Percentiles rank a stretch among this genome's conserved stretches.
Evolutionary conservation across 768 basidiomycete genomes (phyloP).

Genomic region (Coprinopsis strossmayeri): DNA sequence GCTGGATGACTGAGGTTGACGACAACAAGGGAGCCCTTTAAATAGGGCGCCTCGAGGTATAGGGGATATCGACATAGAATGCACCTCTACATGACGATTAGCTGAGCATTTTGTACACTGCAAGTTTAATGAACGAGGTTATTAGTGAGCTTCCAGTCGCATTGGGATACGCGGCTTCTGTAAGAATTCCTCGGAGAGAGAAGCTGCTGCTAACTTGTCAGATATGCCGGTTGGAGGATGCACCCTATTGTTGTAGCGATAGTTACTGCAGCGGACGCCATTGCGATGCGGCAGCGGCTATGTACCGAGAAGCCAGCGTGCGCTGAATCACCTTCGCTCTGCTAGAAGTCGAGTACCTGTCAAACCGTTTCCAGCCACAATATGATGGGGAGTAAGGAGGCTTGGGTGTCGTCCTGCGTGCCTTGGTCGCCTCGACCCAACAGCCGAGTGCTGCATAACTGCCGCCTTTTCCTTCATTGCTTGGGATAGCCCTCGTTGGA

Average conservation of each 20-base stretch:
- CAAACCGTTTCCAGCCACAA: conserved; percentile 32
- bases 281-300: not conserved
- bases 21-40: not conserved
- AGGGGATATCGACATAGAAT: no score
- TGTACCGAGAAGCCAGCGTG: not conserved
- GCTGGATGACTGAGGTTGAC: not conserved
- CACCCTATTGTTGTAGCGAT: not conserved
- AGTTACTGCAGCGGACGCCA: conserved; percentile 5
- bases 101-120: no score
- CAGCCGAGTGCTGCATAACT: conserved; percentile 9
- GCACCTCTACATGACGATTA: no score
- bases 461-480: conserved; percentile 26
- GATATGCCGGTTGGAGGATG: not conserved
- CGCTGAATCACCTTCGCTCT: not conserved
- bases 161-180: not conserved
- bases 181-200: not conserved
- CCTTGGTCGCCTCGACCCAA: conserved; percentile 16
- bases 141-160: not conserved
- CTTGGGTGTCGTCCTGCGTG: conserved; percentile 9
- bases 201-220: not conserved
- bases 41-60: not conserved
- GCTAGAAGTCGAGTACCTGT: conserved; percentile 10
- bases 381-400: conserved; percentile 37
- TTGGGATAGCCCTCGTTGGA: conserved; percentile 30
- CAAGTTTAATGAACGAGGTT: not conserved